Evolutionary conservation across 2,329 filamentous ascomycete genomes (phyloP).

Genomic region (Samsoniella hepiali): DNA sequence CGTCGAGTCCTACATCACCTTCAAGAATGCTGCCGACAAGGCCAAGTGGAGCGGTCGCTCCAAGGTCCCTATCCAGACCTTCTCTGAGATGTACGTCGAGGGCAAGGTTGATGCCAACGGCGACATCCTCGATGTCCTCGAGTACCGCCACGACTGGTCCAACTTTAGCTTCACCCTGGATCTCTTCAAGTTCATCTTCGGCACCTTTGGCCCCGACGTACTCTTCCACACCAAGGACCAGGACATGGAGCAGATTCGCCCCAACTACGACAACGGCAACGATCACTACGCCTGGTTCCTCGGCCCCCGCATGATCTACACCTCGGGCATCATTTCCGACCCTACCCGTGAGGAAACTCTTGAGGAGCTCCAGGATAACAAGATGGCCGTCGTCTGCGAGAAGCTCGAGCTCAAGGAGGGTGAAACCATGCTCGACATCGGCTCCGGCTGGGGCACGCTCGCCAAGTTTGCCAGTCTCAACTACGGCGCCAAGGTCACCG

Average conservation of each 20-base stretch:
- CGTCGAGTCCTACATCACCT: slow-evolving; percentile 85
- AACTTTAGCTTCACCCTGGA: slow-evolving; percentile 86
- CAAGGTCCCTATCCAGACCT: slow-evolving; percentile 88
- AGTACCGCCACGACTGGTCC: slow-evolving; percentile 96
- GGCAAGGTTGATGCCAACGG: slow-evolving; percentile 94
- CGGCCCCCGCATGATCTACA: slow-evolving; percentile 98
- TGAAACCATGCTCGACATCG: slow-evolving; percentile 87
- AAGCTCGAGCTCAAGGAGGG: slow-evolving; percentile 83
- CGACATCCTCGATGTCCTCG: slow-evolving; percentile 81
- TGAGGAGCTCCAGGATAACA: slow-evolving; percentile 97
- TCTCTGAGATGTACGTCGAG: slow-evolving; percentile 97
- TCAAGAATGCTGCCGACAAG: slow-evolving; percentile 63
- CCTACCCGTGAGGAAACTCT: slow-evolving; percentile 83
- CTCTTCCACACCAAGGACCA: slow-evolving; percentile 91
- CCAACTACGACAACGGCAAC: slow-evolving; percentile 96
- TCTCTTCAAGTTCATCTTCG: slow-evolving; percentile 84
- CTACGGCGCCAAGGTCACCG: slow-evolving; percentile 81
- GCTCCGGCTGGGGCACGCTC: slow-evolving; percentile 96
- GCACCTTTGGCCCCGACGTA: slow-evolving; percentile 83
- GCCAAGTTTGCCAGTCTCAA: slow-evolving; percentile 89
- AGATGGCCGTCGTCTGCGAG: slow-evolving; percentile 90
- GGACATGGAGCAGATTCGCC: slow-evolving; percentile 96
- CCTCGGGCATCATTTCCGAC: slow-evolving; percentile 89
- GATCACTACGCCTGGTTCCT: slow-evolving; percentile 99
- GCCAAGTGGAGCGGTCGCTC: slow-evolving; percentile 71